Conservation (phyloP, 2,329 filamentous ascomycete genomes). For the Exophiala oligosperma region DNA sequence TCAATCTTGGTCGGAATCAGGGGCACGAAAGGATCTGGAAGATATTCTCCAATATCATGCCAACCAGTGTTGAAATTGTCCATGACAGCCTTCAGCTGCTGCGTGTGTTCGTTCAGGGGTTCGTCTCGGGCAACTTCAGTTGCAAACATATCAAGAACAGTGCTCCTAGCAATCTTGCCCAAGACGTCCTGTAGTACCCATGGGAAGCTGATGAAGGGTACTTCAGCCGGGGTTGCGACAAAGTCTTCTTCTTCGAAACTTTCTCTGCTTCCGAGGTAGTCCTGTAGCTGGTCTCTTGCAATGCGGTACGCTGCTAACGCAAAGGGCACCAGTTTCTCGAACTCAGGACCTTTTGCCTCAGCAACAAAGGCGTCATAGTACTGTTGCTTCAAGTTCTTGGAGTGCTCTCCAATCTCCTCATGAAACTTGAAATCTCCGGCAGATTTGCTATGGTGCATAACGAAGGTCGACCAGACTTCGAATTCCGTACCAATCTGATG, state of each 20-base stretch:
- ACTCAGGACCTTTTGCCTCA: conserved; percentile 61
- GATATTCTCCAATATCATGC: conserved; percentile 9
- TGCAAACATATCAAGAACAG: conserved; percentile 1
- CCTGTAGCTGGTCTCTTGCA: conserved; percentile 54
- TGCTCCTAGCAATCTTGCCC: conserved; percentile 60
- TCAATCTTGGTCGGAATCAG: neutral
- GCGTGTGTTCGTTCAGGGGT: neutral
- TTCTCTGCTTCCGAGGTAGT: conserved; percentile 14
- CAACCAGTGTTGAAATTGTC: neutral
- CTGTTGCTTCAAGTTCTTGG: conserved; percentile 64
- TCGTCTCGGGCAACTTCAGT: neutral
- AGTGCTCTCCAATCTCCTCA: conserved; percentile 74
- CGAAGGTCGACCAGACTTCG: conserved; percentile 86
- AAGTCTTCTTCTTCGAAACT: neutral
- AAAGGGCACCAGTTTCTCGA: conserved; percentile 65
- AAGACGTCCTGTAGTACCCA: conserved; percentile 82
- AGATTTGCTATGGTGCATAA: conserved; percentile 70
- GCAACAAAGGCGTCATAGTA: conserved; percentile 68
- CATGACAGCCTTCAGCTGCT: neutral
- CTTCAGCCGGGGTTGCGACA: conserved; percentile 35
- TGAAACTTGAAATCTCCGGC: conserved; percentile 81
- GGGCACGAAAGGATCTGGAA: conserved; percentile 18
- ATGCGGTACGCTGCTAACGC: conserved; percentile 81
- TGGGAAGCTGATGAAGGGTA: conserved; percentile 89
- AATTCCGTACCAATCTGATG: conserved; percentile 84